Conservation (phyloP, 2,329 filamentous ascomycete genomes). For the Basipetospora chlamydospora region DNA sequence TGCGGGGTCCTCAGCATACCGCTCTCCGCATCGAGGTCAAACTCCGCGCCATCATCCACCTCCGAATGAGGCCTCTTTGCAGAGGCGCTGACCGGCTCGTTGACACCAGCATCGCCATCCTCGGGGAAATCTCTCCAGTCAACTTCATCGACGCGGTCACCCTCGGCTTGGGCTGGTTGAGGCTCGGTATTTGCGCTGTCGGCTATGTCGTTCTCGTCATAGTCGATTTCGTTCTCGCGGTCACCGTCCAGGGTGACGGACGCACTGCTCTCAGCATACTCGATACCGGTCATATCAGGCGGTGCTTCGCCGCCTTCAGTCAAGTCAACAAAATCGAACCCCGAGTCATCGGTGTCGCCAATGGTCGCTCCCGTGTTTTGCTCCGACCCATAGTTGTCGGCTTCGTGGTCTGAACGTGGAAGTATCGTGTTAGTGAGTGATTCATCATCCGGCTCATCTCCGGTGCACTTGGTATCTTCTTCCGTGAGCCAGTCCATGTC, state of each 20-base stretch:
- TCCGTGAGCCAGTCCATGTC: neutral
- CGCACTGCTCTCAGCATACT: constrained; percentile 6
- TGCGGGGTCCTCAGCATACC: constrained; percentile 7
- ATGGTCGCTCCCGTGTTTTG: neutral
- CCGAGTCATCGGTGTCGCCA: neutral
- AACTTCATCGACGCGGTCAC: constrained; percentile 10
- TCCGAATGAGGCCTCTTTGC: constrained; percentile 12
- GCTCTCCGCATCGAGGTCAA: constrained; percentile 11
- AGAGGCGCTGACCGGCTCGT: constrained; percentile 3
- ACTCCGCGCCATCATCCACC: constrained; percentile 9
- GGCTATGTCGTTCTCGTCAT: constrained; percentile 2
- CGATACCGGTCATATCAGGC: neutral
- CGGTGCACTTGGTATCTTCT: neutral
- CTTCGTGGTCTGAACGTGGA: neutral
- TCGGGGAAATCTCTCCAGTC: constrained; percentile 15
- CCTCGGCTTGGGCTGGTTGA: neutral
- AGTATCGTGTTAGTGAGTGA: neutral
- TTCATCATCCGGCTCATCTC: neutral
- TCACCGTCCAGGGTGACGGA: constrained; percentile 5
- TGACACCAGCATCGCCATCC: constrained; percentile 1
- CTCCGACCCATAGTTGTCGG: neutral
- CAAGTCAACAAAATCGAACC: constrained; percentile 6
- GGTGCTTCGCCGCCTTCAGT: neutral
- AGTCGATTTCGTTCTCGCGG: constrained; percentile 7
- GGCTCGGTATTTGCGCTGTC: neutral